A percentile compares a stretch with the other conserved stretches of the same genome.
Conservation (phyloP, 106 monocot genomes). For the Dactylorhiza incarnata region DNA sequence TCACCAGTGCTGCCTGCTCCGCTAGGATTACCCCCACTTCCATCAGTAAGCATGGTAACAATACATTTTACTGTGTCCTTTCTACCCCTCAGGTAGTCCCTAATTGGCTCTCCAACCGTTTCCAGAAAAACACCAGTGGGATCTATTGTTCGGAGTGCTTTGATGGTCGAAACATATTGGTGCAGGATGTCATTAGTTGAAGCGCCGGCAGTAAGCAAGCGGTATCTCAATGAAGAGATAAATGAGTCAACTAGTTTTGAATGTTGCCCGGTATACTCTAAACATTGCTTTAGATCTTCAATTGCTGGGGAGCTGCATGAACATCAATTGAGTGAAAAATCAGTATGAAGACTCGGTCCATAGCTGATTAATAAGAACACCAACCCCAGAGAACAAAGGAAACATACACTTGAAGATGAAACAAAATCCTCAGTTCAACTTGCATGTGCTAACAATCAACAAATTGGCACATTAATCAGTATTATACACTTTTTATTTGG, state of each 20-base stretch:
- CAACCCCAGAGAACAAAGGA: background rate
- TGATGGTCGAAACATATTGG: constrained; percentile 99
- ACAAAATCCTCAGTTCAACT: background rate
- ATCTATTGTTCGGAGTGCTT: constrained; percentile 82
- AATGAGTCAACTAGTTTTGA: constrained; percentile 96
- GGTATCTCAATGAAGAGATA: constrained; percentile 76
- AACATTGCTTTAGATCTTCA: constrained; percentile 87
- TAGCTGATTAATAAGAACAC: background rate
- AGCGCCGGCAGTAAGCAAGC: constrained; percentile 95
- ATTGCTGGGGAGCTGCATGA: constrained; percentile 84
- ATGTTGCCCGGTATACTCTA: constrained; percentile 94
- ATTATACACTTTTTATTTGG: background rate
- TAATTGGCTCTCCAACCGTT: constrained; percentile 94
- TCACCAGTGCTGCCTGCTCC: constrained; percentile 62
- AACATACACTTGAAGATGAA: background rate
- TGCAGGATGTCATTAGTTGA: constrained; percentile 99
- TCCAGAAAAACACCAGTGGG: constrained; percentile 95
- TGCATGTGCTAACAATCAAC: background rate
- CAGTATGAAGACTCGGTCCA: background rate
- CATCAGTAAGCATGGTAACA: constrained; percentile 97
- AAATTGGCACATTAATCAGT: background rate
- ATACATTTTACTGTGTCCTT: constrained; percentile 99
- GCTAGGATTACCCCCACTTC: constrained; percentile 58
- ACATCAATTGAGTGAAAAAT: constrained; percentile 5
- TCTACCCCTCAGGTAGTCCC: constrained; percentile 88